These are phyloP conservation scores for Colletotrichum sp. DNA, from an alignment of 2,329 filamentous ascomycete genomes.

Conservation along the genomic window DNA sequence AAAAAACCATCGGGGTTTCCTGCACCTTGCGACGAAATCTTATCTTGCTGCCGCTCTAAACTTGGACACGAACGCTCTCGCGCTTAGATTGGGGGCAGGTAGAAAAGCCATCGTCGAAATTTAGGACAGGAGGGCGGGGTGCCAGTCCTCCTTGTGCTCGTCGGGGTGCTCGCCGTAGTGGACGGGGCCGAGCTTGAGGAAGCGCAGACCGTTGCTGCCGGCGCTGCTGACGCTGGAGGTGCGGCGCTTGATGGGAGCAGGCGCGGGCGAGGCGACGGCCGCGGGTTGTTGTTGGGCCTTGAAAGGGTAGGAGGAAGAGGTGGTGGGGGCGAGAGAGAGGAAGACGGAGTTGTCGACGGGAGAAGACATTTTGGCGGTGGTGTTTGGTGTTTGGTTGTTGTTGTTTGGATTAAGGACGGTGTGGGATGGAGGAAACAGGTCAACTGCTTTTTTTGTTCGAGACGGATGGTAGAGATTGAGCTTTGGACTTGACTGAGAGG, in stretches of 20 bases:
- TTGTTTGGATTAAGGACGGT: background rate
- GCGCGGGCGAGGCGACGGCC: constrained; percentile 33
- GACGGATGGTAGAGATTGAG: constrained; percentile 1
- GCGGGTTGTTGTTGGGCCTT: constrained; percentile 36
- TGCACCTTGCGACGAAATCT: background rate
- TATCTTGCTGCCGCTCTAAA: background rate
- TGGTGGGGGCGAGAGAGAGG: constrained; percentile 64
- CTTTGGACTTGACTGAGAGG: background rate
- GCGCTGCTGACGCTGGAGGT: constrained; percentile 60
- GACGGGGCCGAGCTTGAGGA: constrained; percentile 70
- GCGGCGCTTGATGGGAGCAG: constrained; percentile 44
- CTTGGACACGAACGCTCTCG: background rate
- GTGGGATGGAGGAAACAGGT: background rate
- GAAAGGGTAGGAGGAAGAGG: constrained; percentile 59
- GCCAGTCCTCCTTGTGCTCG: constrained; percentile 51
- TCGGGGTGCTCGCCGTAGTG: constrained; percentile 67
- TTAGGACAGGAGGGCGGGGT: constrained; percentile 11
- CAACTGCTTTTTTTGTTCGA: constrained; percentile 4
- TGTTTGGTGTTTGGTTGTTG: background rate
- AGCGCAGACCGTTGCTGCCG: constrained; percentile 43
- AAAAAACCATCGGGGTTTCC: background rate
- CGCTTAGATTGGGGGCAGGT: background rate
- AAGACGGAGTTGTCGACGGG: constrained; percentile 39
- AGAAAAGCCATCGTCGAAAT: background rate
- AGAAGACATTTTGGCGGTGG: constrained; percentile 15